These are phyloP conservation scores for Corynascus novoguineensis DNA, from an alignment of 495 filamentous ascomycete species.

Conservation along the genomic window DNA sequence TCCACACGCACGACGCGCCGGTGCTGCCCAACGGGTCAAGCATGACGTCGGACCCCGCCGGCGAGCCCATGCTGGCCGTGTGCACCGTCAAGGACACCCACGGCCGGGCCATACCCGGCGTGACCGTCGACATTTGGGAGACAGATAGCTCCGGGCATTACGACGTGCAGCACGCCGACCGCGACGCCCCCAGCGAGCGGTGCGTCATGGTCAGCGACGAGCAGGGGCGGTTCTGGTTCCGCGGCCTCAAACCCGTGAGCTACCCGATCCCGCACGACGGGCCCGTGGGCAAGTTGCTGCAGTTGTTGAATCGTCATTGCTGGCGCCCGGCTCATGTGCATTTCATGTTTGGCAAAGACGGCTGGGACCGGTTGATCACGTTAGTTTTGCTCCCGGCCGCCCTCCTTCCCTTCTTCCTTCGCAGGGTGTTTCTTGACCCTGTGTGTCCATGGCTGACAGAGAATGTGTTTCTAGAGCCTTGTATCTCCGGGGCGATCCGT, in stretches of 20 bases:
- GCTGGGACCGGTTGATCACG: slow-evolving; percentile 85
- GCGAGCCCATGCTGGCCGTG: slow-evolving; percentile 67
- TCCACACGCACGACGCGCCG: slow-evolving; percentile 86
- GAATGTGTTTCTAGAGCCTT: slow-evolving; percentile 52
- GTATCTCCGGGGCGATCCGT: slow-evolving; percentile 77
- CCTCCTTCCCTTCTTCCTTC: neutral
- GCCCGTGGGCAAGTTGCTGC: slow-evolving; percentile 75
- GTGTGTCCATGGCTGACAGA: neutral
- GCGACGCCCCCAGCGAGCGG: slow-evolving; percentile 69
- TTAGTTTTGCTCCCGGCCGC: slow-evolving; percentile 41
- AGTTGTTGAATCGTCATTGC: slow-evolving; percentile 64
- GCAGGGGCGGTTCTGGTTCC: slow-evolving; percentile 80
- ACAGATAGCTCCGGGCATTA: slow-evolving; percentile 83
- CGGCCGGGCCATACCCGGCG: slow-evolving; percentile 62
- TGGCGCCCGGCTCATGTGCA: slow-evolving; percentile 87
- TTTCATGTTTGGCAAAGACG: slow-evolving; percentile 85
- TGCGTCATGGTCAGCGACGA: slow-evolving; percentile 68
- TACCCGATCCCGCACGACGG: slow-evolving; percentile 91
- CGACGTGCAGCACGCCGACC: slow-evolving; percentile 76
- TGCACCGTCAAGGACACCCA: slow-evolving; percentile 67
- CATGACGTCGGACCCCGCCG: slow-evolving; percentile 68
- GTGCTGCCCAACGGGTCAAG: slow-evolving; percentile 54
- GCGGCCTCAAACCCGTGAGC: slow-evolving; percentile 76
- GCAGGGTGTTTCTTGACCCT: neutral
- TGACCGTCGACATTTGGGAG: slow-evolving; percentile 91